Base-by-base conservation (phyloP, 352 stramenopile genomes). In the Peronospora farinosa region DNA sequence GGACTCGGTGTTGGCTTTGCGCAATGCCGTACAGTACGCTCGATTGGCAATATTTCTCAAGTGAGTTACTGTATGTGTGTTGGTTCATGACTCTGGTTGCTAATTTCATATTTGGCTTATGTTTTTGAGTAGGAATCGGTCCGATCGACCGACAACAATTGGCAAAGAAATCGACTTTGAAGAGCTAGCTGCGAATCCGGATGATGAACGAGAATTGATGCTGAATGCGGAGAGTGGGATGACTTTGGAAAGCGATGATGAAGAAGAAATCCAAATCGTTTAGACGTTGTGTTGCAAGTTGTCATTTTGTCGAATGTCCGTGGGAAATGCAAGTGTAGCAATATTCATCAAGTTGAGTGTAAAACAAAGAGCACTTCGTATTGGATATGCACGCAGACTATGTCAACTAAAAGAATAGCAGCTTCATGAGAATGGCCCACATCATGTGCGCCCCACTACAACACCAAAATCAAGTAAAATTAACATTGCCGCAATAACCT, bases 41-140 rank as follows among this genome's bases (percentile, higher is more conserved):
- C 77, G 81, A 19, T 60, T 92, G 28, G 81, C 77, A 7, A 83
- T 92, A 56, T 90, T 92, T 45, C 79, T 92, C 57, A 92, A 90
- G 77, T 86, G 53, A 21, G 68, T 66, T 21, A 3, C 0, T 45
- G 19, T 21, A 7, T 21, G 32, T 7, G 10, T 10, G 2, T 6
- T 15, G 38, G 8, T 44, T 17, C 11, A 45, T 5, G 21, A 32
- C 13, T 16, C 12, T 21, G 21, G 35, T 27, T 11, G 13, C 25
- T 6, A 6, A n/a, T n/a, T n/a, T 45, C 35, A 33, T 25, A 25
- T 21, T 44, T 47, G 7, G 13, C 33, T 40, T 43, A 33, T 40
- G 7, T 13, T 16, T 19, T 42, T 60, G 39, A 13, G 5, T 31
- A 86, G 74, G 55, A 86, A 86, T 57, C 75, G 75, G 31, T 75